Base-by-base conservation (phyloP, 2,329 filamentous ascomycete species). In the Leptographium radiaticola region DNA sequence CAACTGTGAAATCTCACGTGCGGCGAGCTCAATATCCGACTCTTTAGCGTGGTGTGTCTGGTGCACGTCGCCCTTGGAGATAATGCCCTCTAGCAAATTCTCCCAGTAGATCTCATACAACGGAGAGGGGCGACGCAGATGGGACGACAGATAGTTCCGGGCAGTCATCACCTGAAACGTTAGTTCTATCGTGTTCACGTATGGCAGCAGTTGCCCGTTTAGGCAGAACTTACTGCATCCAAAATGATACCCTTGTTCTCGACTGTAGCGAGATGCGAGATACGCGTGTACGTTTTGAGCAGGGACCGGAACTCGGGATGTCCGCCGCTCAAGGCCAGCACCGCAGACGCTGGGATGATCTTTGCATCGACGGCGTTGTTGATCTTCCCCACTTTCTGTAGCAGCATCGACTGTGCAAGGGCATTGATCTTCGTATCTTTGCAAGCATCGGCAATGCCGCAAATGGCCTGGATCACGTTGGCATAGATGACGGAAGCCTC, bases 381-480 rank as follows among this genome's bases (percentile, higher is more conserved):
- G 53, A 96, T 81, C 67, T 93, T 91, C 57, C 86, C 84, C 55
- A 97, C 80, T 67, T 98, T 97, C 64, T 98, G 93, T n/a, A 95
- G 71, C 30, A 99, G 80, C 83, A 98, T 96, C 1, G 89, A 94
- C 62, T 96, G 86, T 2, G 90, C 91, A 52, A 98, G 74, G 6
- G 90, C 90, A 8, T 86, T 93, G 53, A 98, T 95, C 69, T 96
- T 95, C 56, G 89, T 83, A 62, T 98, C 90, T 49, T 85, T 79
- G 64, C 84, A 89, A 55, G 80, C 83, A 25, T 78, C 80, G 1
- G 93, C 89, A 65, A 98, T 88, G n/a, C 83, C 84, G 55, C 94
- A 91, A 57, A 98, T 91, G 0, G 91, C 89, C 64, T 94, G 84
- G n/a, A 97, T 83, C n/a, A 97, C 86, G 58, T 91, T 94, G 39